Percentiles rank a stretch among this genome's conserved stretches.
These are phyloP conservation scores for Amaranthus hypochondriacus DNA, from an alignment of 148 eudicot genomes.

Conservation along the genomic window DNA sequence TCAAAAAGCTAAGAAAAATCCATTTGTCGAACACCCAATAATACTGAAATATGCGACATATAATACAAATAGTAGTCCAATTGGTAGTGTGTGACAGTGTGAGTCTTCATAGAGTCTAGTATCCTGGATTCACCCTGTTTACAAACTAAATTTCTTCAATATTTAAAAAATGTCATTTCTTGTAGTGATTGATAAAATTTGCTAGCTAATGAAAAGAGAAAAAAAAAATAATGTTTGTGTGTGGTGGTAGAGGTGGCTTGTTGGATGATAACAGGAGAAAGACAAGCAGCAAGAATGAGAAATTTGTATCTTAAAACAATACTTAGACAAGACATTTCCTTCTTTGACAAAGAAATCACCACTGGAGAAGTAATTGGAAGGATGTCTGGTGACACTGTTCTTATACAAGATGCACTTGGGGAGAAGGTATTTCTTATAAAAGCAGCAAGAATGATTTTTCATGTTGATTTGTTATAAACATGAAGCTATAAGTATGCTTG, in stretches of 20 bases:
- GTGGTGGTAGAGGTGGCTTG: slow-evolving; percentile 52
- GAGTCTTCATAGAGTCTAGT: no score
- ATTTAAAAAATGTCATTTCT: neutral
- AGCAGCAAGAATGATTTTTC: neutral
- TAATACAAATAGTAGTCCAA: no score
- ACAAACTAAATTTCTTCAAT: no score
- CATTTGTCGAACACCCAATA: no score
- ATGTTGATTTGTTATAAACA: no score
- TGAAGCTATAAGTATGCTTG: no score
- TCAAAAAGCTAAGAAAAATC: no score
- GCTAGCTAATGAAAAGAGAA: neutral
- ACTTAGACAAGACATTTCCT: slow-evolving; percentile 62
- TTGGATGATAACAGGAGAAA: slow-evolving; percentile 84
- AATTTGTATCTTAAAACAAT: slow-evolving; percentile 61
- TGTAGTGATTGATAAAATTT: neutral
- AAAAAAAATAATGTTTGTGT: neutral
- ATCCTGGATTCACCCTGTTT: no score
- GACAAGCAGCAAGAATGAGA: slow-evolving; percentile 68
- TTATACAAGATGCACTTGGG: slow-evolving; percentile 78
- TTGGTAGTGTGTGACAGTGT: no score
- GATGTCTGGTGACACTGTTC: slow-evolving; percentile 80
- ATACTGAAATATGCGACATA: no score
- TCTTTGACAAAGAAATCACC: slow-evolving; percentile 71
- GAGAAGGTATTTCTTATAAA: slow-evolving; percentile 48
- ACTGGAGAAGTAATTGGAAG: slow-evolving; percentile 84